Evolutionary conservation across 2,329 filamentous ascomycete species (phyloP).

Genomic region (Myriosclerotinia scirpicola): DNA sequence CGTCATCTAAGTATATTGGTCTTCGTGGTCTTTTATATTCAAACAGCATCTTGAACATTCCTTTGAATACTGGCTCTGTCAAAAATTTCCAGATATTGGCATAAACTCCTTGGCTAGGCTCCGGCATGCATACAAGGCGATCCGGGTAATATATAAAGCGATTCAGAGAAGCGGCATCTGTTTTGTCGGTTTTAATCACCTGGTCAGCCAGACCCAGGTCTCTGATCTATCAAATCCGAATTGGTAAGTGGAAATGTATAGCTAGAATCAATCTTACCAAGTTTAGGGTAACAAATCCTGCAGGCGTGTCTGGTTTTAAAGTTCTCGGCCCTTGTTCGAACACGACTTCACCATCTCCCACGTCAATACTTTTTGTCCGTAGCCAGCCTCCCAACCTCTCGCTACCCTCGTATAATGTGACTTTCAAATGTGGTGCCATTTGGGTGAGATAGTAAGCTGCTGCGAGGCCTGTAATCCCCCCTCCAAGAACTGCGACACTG

Average conservation of each 20-base stretch:
- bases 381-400: slow-evolving; percentile 81
- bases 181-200: slow-evolving; percentile 53
- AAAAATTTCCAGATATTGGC: slow-evolving; percentile 43
- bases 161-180: slow-evolving; percentile 55
- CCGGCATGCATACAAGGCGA: slow-evolving; percentile 66
- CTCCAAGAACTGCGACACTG: slow-evolving; percentile 69
- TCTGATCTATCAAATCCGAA: slow-evolving; percentile 49
- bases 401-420: slow-evolving; percentile 79
- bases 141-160: slow-evolving; percentile 90
- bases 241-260: slow-evolving; percentile 26
- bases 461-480: slow-evolving; percentile 79
- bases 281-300: slow-evolving; percentile 33
- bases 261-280: slow-evolving; percentile 27
- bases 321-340: slow-evolving; percentile 81
- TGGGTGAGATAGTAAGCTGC: slow-evolving; percentile 74
- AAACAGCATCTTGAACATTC: slow-evolving; percentile 38
- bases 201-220: slow-evolving; percentile 57
- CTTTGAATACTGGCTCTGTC: slow-evolving; percentile 57
- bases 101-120: slow-evolving; percentile 42
- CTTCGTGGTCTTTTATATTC: slow-evolving; percentile 41
- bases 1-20: slow-evolving; percentile 52
- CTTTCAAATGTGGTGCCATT: slow-evolving; percentile 63
- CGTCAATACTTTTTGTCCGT: slow-evolving; percentile 60
- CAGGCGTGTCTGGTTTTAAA: slow-evolving; percentile 33
- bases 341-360: slow-evolving; percentile 61